Conservation (phyloP, 768 basidiomycete species). For the Macrolepiota dolichaula region DNA sequence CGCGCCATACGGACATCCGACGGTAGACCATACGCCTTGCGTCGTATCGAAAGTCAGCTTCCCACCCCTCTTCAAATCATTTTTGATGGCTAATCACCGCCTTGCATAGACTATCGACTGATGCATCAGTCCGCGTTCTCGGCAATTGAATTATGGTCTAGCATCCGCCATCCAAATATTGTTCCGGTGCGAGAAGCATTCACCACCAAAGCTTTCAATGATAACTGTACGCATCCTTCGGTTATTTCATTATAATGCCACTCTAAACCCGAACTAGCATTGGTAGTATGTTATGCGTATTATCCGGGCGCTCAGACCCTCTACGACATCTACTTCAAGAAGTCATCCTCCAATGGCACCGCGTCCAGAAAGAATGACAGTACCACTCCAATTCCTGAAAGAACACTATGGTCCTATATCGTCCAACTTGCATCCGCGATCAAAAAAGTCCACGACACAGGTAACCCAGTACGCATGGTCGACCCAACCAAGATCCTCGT, state of each 20-base stretch:
- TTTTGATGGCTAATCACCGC: background rate
- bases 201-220: conserved; percentile 89
- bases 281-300: conserved; percentile 90
- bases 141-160: conserved; percentile 82
- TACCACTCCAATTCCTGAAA: conserved; percentile 57
- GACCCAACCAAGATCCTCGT: conserved; percentile 86
- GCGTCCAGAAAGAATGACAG: conserved; percentile 19
- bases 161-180: conserved; percentile 82
- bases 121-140: conserved; percentile 78
- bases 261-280: conserved; percentile 44
- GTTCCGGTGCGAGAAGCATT: conserved; percentile 87
- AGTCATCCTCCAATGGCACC: conserved; percentile 26
- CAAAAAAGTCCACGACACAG: conserved; percentile 79
- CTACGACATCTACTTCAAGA: conserved; percentile 71
- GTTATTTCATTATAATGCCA: background rate
- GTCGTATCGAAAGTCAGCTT: conserved; percentile 82
- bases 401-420: conserved; percentile 88
- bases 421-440: conserved; percentile 87
- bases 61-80: conserved; percentile 6
- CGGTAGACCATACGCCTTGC: conserved; percentile 71
- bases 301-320: conserved; percentile 83
- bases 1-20: conserved; percentile 76
- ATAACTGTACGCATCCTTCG: conserved; percentile 70
- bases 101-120: conserved; percentile 70
- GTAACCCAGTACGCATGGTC: conserved; percentile 75